Conservation (phyloP, 768 basidiomycete genomes). For the Boletus subcaerulescens region DNA sequence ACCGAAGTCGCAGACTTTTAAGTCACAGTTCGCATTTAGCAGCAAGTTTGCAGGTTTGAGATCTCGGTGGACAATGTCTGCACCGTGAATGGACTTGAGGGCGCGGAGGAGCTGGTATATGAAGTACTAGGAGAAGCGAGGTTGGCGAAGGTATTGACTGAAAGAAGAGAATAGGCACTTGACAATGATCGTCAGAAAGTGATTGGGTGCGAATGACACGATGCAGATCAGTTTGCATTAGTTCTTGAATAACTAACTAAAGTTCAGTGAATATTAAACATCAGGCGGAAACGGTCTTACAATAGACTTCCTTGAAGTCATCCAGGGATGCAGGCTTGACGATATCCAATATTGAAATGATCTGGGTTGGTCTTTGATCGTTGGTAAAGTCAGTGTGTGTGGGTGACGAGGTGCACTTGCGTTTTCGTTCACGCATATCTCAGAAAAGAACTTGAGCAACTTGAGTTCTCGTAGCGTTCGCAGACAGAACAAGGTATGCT, state of each 20-base stretch:
- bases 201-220: slow-evolving; percentile 89
- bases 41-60: slow-evolving; percentile 87
- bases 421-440: slow-evolving; percentile 78
- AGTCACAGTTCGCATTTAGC: slow-evolving; percentile 85
- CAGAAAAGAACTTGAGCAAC: slow-evolving; percentile 81
- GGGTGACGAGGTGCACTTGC: slow-evolving; percentile 35
- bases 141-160: neutral
- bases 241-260: slow-evolving; percentile 69
- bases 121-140: slow-evolving; percentile 54
- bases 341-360: slow-evolving; percentile 91
- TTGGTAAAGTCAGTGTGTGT: neutral
- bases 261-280: slow-evolving; percentile 4
- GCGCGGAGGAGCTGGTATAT: slow-evolving; percentile 83
- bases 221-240: slow-evolving; percentile 91
- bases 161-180: slow-evolving; percentile 40
- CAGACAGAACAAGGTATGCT: slow-evolving; percentile 89
- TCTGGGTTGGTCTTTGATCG: slow-evolving; percentile 41
- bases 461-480: slow-evolving; percentile 90
- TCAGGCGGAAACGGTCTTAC: slow-evolving; percentile 36
- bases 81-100: slow-evolving; percentile 86
- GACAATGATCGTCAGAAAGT: slow-evolving; percentile 86
- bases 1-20: slow-evolving; percentile 90
- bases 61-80: slow-evolving; percentile 76
- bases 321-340: slow-evolving; percentile 74
- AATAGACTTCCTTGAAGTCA: slow-evolving; percentile 85